Base-by-base conservation (phyloP, 2,329 filamentous ascomycete genomes). In the Epichloe hybrida region DNA sequence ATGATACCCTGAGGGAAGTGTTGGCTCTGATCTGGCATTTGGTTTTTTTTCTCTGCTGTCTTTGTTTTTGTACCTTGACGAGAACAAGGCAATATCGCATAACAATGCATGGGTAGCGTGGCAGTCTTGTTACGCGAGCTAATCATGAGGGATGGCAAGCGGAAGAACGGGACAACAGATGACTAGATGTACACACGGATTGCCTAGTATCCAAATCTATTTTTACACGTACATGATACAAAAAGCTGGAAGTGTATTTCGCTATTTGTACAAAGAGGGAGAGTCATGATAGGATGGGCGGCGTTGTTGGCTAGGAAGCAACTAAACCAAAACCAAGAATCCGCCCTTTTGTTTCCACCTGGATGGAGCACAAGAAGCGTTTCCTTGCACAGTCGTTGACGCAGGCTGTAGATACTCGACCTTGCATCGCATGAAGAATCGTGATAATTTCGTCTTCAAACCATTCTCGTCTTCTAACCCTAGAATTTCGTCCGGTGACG, bases 1-100 rank as follows among this genome's bases (percentile, higher is more conserved):
- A 58, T 67, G 66, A 69, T 69, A 69, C 66, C 66, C 66, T 58
- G 52, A 46, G 61, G 58, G 54, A 57, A 57, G 53, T 54, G 54
- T 58, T 52, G 58, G 55, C 54, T 62, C 55, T 41, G 15, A 31
- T 50, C 47, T 49, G 15, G 45, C 49, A 45, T 45, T 39, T 53
- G 48, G 38, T 48, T n/a, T 38, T 37, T 37, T 13, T 49, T 20
- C 2, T 27, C 27, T 35, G n/a, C 20, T 5, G 13, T 49, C 34
- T n/a, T 49, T 36, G 21, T 9, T n/a, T 21, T 20, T 40, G n/a
- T n/a, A 43, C 21, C 43, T 31, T 42, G 21, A 43, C 3, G 43
- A 38, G 20, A n/a, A 41, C 39, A 23, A 39, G 48, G 15, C 20
- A n/a, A 37, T 15, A 37, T 44, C 48, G n/a, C 27, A 41, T 21